Conservation (phyloP, 139 green algal genomes). For the Coccomyxa sp. region DNA sequence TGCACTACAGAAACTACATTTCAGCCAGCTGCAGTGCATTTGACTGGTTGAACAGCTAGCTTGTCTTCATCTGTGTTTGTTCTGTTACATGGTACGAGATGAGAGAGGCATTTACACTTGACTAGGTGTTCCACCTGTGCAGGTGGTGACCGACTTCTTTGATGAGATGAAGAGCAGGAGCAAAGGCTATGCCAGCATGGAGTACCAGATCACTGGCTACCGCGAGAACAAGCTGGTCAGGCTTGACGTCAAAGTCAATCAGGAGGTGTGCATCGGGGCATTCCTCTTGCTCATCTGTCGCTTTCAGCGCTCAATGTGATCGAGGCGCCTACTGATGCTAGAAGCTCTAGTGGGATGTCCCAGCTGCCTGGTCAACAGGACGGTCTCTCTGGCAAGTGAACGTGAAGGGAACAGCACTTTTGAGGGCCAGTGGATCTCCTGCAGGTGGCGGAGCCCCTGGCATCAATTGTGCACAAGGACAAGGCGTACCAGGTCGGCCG, state of each 20-base stretch:
- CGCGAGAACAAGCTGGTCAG: slow-evolving; percentile 85
- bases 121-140: background rate
- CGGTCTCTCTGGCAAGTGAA: too few species aligned
- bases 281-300: background rate
- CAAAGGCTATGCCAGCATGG: slow-evolving; percentile 96
- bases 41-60: too few species aligned
- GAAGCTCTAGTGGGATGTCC: too few species aligned
- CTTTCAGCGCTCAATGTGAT: too few species aligned
- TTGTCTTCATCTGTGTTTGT: background rate
- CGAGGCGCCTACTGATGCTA: too few species aligned
- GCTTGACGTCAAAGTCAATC: slow-evolving; percentile 91
- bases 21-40: too few species aligned
- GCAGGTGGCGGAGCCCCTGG: slow-evolving; percentile 70
- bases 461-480: slow-evolving; percentile 80
- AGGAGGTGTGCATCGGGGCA: slow-evolving; percentile 49
- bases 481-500: slow-evolving; percentile 59
- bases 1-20: too few species aligned
- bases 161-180: slow-evolving; percentile 90
- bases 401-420: too few species aligned
- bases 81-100: background rate
- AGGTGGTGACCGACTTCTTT: slow-evolving; percentile 97
- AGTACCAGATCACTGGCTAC: slow-evolving; percentile 84
- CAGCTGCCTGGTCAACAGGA: too few species aligned
- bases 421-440: background rate
- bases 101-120: background rate